Evolutionary conservation across 805 yeast species (phyloP).

Genomic region (Teunomyces cretensis): DNA sequence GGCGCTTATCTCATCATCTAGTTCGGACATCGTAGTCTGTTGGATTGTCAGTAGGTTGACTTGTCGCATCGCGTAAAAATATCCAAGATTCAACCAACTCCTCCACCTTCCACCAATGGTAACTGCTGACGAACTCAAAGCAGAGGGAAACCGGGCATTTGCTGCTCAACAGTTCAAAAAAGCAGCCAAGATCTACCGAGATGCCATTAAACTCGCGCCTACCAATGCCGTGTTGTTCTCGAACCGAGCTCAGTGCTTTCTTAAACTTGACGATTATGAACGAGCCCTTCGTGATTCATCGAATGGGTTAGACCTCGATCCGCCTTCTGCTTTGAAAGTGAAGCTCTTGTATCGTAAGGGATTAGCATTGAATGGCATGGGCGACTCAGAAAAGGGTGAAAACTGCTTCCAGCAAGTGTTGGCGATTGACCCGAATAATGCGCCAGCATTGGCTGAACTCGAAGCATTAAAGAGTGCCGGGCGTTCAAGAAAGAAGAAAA

Average conservation of each 20-base stretch:
- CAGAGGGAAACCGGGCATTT: conserved; percentile 56
- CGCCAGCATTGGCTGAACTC: conserved; percentile 37
- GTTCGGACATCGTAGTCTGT: conserved; percentile 27
- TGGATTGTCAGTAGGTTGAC: neutral
- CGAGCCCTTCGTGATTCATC: conserved; percentile 52
- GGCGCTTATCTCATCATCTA: conserved; percentile 74
- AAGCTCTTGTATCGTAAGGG: conserved; percentile 58
- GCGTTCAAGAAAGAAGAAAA: conserved; percentile 11
- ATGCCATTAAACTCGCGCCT: conserved; percentile 53
- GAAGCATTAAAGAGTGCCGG: conserved; percentile 10
- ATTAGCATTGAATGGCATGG: conserved; percentile 33
- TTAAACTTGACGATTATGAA: conserved; percentile 50
- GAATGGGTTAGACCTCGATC: conserved; percentile 41
- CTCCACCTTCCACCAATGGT: conserved; percentile 9
- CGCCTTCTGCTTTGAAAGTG: conserved; percentile 31
- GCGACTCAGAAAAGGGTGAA: conserved; percentile 22
- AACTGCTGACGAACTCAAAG: conserved; percentile 32
- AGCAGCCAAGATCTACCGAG: conserved; percentile 55
- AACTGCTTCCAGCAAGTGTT: conserved; percentile 36
- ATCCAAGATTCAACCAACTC: neutral
- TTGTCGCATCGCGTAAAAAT: conserved; percentile 1
- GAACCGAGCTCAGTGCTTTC: conserved; percentile 67
- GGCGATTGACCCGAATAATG: conserved; percentile 41
- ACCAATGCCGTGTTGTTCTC: conserved; percentile 57
- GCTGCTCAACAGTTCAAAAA: conserved; percentile 39